Conservation (phyloP, 495 filamentous ascomycete genomes). For the Penicillium tannophilum region DNA sequence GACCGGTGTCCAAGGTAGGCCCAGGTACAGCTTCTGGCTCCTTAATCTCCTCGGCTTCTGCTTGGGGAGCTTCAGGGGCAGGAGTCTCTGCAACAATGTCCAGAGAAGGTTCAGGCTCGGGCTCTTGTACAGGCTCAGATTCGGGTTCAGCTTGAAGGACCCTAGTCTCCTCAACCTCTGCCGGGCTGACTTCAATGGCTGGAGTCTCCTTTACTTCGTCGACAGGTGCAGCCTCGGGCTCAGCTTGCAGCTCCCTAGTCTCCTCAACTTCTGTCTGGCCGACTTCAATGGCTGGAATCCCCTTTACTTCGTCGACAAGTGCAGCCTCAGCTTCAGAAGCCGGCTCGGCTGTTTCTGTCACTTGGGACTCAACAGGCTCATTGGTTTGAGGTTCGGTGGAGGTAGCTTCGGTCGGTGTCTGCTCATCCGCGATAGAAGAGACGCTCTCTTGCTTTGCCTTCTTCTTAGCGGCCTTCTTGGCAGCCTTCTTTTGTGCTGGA, state of each 20-base stretch:
- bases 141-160: not conserved
- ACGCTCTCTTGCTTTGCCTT: conserved; percentile 25
- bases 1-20: not conserved
- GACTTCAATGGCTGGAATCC: not conserved
- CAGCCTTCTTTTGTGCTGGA: conserved; percentile 39
- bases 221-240: not conserved
- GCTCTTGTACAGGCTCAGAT: not conserved
- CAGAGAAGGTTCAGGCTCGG: not conserved
- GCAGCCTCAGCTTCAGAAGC: not conserved
- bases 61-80: not conserved
- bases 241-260: not conserved
- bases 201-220: not conserved
- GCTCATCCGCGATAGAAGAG: conserved; percentile 20
- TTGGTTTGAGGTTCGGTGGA: not conserved
- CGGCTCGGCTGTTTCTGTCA: not conserved
- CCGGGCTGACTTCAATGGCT: not conserved
- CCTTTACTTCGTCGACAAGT: not conserved
- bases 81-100: not conserved
- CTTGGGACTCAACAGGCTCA: conserved; percentile 8
- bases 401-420: conserved; percentile 16
- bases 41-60: conserved; percentile 8
- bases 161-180: not conserved
- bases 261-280: not conserved
- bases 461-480: conserved; percentile 45
- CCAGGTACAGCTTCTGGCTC: not conserved